Evolutionary conservation across 139 green algal species (phyloP).

Genomic region (Micromonas pusilla): DNA sequence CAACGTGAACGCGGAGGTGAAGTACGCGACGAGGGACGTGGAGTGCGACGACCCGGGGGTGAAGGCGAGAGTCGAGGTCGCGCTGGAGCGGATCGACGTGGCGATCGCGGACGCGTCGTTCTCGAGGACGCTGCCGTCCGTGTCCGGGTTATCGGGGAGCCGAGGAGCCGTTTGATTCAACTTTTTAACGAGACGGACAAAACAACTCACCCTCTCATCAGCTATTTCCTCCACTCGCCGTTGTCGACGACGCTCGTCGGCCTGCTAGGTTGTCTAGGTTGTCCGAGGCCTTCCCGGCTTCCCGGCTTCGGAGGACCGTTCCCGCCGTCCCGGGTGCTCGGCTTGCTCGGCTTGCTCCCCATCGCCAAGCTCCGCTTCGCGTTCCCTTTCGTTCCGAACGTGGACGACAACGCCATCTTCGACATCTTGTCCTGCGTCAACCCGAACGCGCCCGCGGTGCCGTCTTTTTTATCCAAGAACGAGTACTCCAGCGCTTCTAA

Average conservation of each 20-base stretch:
- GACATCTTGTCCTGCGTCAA: not conserved
- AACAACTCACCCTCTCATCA: too few relatives aligned
- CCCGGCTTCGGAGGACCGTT: too few relatives aligned
- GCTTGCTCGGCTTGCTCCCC: too few relatives aligned
- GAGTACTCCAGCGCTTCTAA: not conserved
- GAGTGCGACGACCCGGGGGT: constrained; percentile 54
- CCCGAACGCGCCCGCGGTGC: not conserved
- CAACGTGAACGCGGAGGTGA: constrained; percentile 35
- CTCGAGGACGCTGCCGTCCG: not conserved
- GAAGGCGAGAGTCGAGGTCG: constrained; percentile 47
- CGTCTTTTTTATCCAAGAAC: not conserved
- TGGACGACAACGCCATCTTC: too few relatives aligned
- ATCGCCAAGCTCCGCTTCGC: too few relatives aligned
- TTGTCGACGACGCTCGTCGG: too few relatives aligned
- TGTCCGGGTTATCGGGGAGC: not conserved
- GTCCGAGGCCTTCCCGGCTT: too few relatives aligned
- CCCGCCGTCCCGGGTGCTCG: too few relatives aligned
- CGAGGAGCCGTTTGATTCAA: not conserved
- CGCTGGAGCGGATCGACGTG: constrained; percentile 49
- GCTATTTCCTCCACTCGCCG: too few relatives aligned
- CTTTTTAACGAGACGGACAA: too few relatives aligned
- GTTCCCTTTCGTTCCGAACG: too few relatives aligned
- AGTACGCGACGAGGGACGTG: constrained; percentile 52
- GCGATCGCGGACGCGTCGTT: constrained; percentile 40
- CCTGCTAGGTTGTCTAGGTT: too few relatives aligned